Evolutionary conservation across 257 asterid genomes (phyloP).

Genomic region (Solanum gracilifrons): DNA sequence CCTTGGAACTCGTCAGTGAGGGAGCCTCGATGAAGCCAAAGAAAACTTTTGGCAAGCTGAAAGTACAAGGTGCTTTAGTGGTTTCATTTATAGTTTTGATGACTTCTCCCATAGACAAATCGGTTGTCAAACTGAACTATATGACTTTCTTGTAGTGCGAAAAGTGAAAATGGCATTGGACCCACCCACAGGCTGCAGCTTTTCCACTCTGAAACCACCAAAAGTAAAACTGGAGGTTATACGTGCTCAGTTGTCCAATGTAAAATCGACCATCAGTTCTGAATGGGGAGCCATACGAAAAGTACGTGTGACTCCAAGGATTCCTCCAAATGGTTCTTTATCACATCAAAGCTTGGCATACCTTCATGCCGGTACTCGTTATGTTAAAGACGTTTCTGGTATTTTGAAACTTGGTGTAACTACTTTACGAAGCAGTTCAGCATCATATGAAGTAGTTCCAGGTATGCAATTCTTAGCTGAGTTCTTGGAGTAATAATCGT

Average conservation of each 20-base stretch:
- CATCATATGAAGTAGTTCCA: constrained; percentile 55
- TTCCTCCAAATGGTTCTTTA: constrained; percentile 44
- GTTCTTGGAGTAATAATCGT: not conserved
- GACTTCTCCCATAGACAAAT: not conserved
- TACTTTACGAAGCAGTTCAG: constrained; percentile 61
- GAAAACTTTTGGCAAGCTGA: constrained; percentile 79
- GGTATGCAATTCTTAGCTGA: constrained; percentile 28
- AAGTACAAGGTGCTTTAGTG: constrained; percentile 58
- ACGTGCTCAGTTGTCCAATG: constrained; percentile 50
- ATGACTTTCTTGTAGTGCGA: constrained; percentile 47
- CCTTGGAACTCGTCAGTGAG: constrained; percentile 67
- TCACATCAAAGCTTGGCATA: constrained; percentile 56
- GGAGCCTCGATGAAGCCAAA: constrained; percentile 67
- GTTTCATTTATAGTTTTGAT: not conserved
- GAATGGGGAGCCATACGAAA: constrained; percentile 58
- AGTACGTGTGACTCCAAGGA: constrained; percentile 41
- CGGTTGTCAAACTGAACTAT: not conserved
- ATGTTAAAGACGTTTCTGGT: constrained; percentile 68
- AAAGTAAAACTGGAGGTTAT: constrained; percentile 49
- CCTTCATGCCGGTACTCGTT: constrained; percentile 54
- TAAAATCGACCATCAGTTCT: constrained; percentile 56
- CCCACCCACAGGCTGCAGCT: constrained; percentile 79
- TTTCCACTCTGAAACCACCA: constrained; percentile 53
- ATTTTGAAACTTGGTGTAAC: constrained; percentile 56
- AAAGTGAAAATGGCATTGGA: constrained; percentile 83